Base-by-base conservation (phyloP, 768 basidiomycete species). In the Suillus tomentosus region DNA sequence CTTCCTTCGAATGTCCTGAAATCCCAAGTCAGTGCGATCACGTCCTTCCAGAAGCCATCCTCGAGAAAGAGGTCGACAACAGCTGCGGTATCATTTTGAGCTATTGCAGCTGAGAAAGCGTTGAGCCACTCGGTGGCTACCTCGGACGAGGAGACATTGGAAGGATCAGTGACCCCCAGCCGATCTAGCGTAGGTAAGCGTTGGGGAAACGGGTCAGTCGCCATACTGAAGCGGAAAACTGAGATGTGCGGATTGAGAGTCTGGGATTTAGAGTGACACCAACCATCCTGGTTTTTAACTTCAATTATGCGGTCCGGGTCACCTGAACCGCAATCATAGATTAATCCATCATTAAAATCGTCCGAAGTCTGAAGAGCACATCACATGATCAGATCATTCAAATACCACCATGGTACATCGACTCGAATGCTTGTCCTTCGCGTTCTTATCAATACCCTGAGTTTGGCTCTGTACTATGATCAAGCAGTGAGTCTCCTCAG, bases 11-110 rank as follows among this genome's bases (percentile, higher is more conserved):
- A 79, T 0, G 83, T 82, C 43, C 84, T 79, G 64, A 88, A 82
- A 68, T 85, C 81, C 81, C 82, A 85, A 2, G 87, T 87, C 7
- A 87, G 65, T 0, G 82, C 77, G 11, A 85, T 72, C 19, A 79
- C 72, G 66, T 88, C 87, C 31, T 85, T 76, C 87, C 85, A 87
- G 65, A 81, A 75, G 2, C 70, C 74, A 9, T 74, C 66, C 5
- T 69, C 73, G 5, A 75, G 68, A 24, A 75, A 73, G 36, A 76
- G 73, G 54, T 74, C 65, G 17, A 72, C 61, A 58, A 72, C 68
- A n/a, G 17, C 57, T 5, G 47, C 3, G 48, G 66, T 61, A 48
- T 75, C 56, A 22, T 64, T 66, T 39, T 65, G 69, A 19, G 57
- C 27, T 22, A 76, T 47, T 5, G 74, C 70, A 22, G 47, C 58